A percentile compares a stretch with the other conserved stretches of the same genome.
phyloP scores from a whole-genome alignment of 2,329 filamentous ascomycete genomes.

The Lizonia empirigonia region DNA sequence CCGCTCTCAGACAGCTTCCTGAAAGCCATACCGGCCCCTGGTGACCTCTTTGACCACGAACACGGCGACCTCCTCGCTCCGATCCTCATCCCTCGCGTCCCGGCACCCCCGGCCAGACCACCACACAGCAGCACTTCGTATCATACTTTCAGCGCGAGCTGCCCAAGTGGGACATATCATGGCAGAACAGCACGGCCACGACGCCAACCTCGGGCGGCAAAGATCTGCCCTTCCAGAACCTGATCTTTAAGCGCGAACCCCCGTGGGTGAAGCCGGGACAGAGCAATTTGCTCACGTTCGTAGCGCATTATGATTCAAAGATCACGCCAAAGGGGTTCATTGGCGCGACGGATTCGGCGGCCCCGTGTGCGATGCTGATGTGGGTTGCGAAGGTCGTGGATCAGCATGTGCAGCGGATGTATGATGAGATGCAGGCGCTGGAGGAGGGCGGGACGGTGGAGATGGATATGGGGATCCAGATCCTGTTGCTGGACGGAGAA shows the following conservation, averaged over 20 bases:
- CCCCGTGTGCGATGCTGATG: slow-evolving; percentile 91
- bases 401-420: slow-evolving; percentile 77
- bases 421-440: slow-evolving; percentile 69
- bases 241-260: slow-evolving; percentile 86
- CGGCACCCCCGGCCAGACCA: slow-evolving; percentile 75
- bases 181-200: slow-evolving; percentile 87
- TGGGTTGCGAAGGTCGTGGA: slow-evolving; percentile 83
- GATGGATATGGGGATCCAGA: slow-evolving; percentile 82
- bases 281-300: slow-evolving; percentile 79
- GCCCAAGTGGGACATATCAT: slow-evolving; percentile 77
- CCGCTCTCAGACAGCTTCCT: slow-evolving; percentile 77
- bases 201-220: slow-evolving; percentile 76
- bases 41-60: slow-evolving; percentile 76
- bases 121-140: slow-evolving; percentile 80
- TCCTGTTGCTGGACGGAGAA: slow-evolving; percentile 89
- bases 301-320: slow-evolving; percentile 93
- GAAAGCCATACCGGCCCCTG: slow-evolving; percentile 71
- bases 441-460: slow-evolving; percentile 64
- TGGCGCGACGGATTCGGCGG: slow-evolving; percentile 91
- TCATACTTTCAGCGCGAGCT: slow-evolving; percentile 77
- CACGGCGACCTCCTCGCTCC: slow-evolving; percentile 79
- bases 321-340: slow-evolving; percentile 82
- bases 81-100: slow-evolving; percentile 86
- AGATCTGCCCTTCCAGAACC: slow-evolving; percentile 81
- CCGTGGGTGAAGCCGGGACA: slow-evolving; percentile 78